Base-by-base conservation (phyloP, 202 grass and related monocot species). In the Dendrocalamus latiflorus region DNA sequence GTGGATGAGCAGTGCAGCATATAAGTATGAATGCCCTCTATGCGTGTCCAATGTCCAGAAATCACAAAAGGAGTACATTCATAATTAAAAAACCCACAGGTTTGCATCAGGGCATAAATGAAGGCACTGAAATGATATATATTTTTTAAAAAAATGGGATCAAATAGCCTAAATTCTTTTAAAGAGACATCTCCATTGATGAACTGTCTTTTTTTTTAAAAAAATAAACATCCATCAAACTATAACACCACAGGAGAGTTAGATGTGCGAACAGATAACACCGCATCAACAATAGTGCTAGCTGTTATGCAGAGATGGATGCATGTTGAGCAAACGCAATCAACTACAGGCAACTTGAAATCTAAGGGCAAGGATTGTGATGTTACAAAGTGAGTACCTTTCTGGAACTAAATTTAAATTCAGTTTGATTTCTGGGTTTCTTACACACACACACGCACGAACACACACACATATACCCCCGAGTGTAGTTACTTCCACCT, bases 41-140 rank as follows among this genome's bases (percentile, higher is more conserved):
- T 33, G 68, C 44, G 44, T 71, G 42, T 54, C 57, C 70, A 83
- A 44, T 88, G 43, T 10, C 6, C 63, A 85, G 36, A 54, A 89
- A 76, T 48, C 25, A 85, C 17, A 38, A 70, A 89, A 76, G 48
- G 41, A 13, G 8, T 41, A 37, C 48, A 74, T 67, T 61, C 42
- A 88, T 12, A 77, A 68, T 66, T 79, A 65, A 72, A 9, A 78
- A 66, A 33, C 18, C 3, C 64, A 68, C 17, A 51, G 10, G 44
- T 76, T 63, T 36, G 72, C 77, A 81, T 77, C 39, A 57, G n/a
- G 70, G 56, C 49, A 77, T 49, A n/a, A 76, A 71, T 41, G 54
- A 76, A 84, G 64, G 70, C 20, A 53, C 20, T 30, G 37, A 65
- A 70, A 72, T 7, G 6, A 18, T 53, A 8, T 37, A 50, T 21